Conservation (phyloP, 202 grass and related monocot species). For the Panicum hallii region DNA sequence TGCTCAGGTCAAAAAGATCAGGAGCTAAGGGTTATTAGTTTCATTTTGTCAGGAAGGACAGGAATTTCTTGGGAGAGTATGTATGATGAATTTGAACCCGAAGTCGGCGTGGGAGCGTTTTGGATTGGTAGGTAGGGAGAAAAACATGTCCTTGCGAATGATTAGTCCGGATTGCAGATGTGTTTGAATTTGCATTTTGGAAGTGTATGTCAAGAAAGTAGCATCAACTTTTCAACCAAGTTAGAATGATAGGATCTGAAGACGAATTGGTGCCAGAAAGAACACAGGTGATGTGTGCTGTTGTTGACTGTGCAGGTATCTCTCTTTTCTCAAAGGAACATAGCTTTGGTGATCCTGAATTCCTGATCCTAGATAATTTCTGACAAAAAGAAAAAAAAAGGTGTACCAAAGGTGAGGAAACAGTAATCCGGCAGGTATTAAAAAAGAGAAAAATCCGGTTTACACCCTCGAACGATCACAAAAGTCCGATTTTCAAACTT, state of each 20-base stretch:
- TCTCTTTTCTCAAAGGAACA: background rate
- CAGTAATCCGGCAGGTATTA: background rate
- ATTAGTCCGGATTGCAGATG: background rate
- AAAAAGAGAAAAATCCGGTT: background rate
- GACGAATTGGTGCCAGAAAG: background rate
- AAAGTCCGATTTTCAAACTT: no score
- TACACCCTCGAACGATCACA: no score
- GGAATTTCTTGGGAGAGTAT: background rate
- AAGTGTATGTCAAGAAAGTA: background rate
- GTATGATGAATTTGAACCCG: background rate
- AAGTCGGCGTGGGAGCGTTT: background rate
- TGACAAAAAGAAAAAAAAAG: background rate
- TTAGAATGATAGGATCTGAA: background rate
- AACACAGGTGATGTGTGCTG: background rate
- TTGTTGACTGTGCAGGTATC: background rate
- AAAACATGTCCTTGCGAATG: conserved; percentile 11
- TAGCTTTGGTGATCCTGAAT: background rate
- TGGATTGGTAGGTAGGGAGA: conserved; percentile 27
- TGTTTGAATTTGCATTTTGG: background rate
- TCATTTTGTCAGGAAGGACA: background rate
- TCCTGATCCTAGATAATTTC: background rate
- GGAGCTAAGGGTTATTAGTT: background rate
- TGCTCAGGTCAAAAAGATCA: background rate
- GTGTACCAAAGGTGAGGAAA: background rate
- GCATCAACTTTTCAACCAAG: background rate